Evolutionary conservation across 306 rosid species (phyloP).

Genomic region (Trifolium pratense): DNA sequence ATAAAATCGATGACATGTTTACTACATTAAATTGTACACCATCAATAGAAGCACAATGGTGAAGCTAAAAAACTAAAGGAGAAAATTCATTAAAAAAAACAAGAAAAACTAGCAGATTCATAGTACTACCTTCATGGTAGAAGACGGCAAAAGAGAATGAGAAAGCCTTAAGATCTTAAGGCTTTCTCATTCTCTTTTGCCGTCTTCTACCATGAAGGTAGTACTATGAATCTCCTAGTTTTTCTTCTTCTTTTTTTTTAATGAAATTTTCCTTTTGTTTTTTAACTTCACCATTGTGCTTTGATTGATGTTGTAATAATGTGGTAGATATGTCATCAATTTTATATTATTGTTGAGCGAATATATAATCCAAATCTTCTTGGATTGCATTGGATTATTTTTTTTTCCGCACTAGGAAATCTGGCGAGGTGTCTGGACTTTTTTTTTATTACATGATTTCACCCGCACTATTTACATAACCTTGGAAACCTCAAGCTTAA

Average conservation of each 20-base stretch:
- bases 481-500: too few species aligned
- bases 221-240: not conserved
- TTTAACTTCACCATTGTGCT: not conserved
- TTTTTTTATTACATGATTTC: too few species aligned
- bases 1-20: too few species aligned
- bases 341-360: not conserved
- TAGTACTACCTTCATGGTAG: too few species aligned
- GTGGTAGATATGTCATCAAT: not conserved
- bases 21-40: too few species aligned
- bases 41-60: too few species aligned
- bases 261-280: not conserved
- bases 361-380: not conserved
- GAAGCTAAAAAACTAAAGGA: too few species aligned
- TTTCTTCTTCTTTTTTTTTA: not conserved
- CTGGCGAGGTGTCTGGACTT: not conserved
- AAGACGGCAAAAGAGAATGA: too few species aligned
- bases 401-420: not conserved
- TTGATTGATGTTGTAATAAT: not conserved
- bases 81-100: too few species aligned
- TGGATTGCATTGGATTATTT: not conserved
- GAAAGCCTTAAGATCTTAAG: too few species aligned
- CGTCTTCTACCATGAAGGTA: not conserved
- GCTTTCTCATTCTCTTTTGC: not conserved
- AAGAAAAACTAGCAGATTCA: too few species aligned
- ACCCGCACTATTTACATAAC: too few species aligned